Conservation (phyloP, 441 rosid species). For the Adansonia rubrostipa region DNA sequence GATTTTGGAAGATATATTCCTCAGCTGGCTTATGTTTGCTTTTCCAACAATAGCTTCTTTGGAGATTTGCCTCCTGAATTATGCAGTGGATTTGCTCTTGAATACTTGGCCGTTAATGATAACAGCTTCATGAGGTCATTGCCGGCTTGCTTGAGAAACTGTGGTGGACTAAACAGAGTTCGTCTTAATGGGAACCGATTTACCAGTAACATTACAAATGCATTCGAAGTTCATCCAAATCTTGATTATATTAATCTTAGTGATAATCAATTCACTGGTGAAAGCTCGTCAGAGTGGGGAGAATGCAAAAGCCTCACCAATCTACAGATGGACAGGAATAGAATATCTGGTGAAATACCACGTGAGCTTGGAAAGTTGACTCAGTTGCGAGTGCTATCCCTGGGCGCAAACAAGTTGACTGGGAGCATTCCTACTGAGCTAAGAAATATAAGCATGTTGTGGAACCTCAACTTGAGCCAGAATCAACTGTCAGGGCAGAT, state of each 20-base stretch:
- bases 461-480: constrained; percentile 51
- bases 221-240: constrained; percentile 56
- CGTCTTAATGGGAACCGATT: constrained; percentile 58
- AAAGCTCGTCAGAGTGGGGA: constrained; percentile 60
- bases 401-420: constrained; percentile 48
- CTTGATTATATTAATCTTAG: constrained; percentile 44
- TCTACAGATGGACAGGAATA: constrained; percentile 53
- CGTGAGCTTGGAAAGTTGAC: constrained; percentile 50
- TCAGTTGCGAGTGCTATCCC: constrained; percentile 39
- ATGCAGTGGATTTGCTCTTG: constrained; percentile 51
- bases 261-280: constrained; percentile 53
- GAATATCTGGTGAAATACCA: constrained; percentile 57
- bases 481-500: constrained; percentile 52
- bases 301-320: constrained; percentile 51
- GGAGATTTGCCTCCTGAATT: constrained; percentile 32
- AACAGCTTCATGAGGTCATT: constrained; percentile 59
- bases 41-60: constrained; percentile 62
- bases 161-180: constrained; percentile 44
- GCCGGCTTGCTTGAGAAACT: constrained; percentile 60
- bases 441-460: constrained; percentile 9
- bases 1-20: constrained; percentile 48
- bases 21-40: constrained; percentile 43
- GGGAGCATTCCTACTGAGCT: constrained; percentile 30
- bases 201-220: constrained; percentile 49
- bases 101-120: constrained; percentile 40